Conservation (phyloP, 768 basidiomycete species). For the Trametes cubensis region DNA sequence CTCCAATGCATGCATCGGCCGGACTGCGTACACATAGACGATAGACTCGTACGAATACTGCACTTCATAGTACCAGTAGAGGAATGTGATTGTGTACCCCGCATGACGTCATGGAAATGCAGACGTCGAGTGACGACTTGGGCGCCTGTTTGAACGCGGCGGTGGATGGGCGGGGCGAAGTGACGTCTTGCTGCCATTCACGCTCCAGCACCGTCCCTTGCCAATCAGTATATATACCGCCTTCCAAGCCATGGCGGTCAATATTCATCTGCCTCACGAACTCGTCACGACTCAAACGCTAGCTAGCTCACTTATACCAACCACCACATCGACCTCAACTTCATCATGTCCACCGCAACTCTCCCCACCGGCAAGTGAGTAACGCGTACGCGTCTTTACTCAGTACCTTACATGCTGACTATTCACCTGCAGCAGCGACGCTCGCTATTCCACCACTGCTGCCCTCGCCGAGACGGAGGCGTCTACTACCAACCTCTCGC, state of each 20-base stretch:
- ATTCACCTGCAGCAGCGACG: constrained; percentile 29
- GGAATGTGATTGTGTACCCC: no score
- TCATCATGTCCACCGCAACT: constrained; percentile 20
- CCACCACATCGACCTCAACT: neutral
- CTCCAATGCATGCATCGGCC: neutral
- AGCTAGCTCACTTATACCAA: constrained; percentile 3
- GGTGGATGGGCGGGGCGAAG: constrained; percentile 1
- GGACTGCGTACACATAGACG: neutral
- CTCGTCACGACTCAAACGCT: constrained; percentile 1
- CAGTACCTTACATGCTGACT: constrained; percentile 4
- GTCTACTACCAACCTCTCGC: constrained; percentile 42
- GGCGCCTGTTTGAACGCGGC: constrained; percentile 4
- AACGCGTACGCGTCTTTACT: constrained; percentile 3
- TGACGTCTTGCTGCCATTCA: constrained; percentile 15
- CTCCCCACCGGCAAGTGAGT: constrained; percentile 22
- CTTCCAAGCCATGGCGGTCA: neutral
- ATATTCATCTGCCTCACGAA: constrained; percentile 1
- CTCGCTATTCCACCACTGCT: constrained; percentile 54
- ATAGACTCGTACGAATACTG: neutral
- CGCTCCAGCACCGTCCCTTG: constrained; percentile 9
- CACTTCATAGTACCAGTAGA: constrained; percentile 1
- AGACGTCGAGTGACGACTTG: constrained; percentile 6
- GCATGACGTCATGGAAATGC: constrained; percentile 4
- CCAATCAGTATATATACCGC: constrained; percentile 5
- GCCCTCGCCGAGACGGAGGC: constrained; percentile 54